A percentile compares a stretch with the other conserved stretches of the same genome.
Conservation (phyloP, 2,329 filamentous ascomycete genomes). For the Colletotrichum chlorophyti region DNA sequence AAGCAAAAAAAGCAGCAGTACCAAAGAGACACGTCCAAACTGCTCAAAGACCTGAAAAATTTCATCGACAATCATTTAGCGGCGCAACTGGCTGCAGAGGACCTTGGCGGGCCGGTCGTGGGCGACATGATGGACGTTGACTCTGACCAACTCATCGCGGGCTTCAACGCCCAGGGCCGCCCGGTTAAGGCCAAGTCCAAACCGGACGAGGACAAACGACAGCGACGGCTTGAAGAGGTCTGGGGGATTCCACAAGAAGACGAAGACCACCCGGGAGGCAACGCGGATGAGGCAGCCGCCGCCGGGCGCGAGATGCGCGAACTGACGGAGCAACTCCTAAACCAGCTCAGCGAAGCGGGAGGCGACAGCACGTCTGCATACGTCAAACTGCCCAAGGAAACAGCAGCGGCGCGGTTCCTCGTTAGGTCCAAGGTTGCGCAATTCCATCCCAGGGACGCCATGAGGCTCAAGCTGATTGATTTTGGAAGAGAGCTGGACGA, state of each 20-base stretch:
- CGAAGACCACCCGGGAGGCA: constrained; percentile 31
- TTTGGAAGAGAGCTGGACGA: constrained; percentile 69
- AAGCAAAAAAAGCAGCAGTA: constrained; percentile 65
- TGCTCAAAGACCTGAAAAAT: constrained; percentile 69
- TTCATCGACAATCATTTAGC: constrained; percentile 78
- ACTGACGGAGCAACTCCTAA: constrained; percentile 66
- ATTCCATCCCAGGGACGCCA: constrained; percentile 70
- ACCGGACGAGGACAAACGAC: constrained; percentile 56
- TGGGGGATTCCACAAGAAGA: constrained; percentile 51
- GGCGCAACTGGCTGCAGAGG: constrained; percentile 81
- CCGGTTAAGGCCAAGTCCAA: constrained; percentile 54
- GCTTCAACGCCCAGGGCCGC: constrained; percentile 67
- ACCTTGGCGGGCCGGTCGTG: constrained; percentile 82
- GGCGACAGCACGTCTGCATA: constrained; percentile 64
- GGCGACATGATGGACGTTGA: constrained; percentile 74
- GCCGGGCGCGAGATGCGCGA: constrained; percentile 64
- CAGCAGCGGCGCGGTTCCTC: constrained; percentile 68
- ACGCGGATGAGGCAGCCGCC: constrained; percentile 55
- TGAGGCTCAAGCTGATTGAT: constrained; percentile 64
- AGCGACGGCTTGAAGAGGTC: constrained; percentile 69
- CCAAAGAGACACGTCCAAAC: constrained; percentile 63
- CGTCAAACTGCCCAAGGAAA: constrained; percentile 64
- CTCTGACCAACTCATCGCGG: constrained; percentile 63
- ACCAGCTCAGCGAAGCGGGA: constrained; percentile 60
- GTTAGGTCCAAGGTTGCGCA: constrained; percentile 71